Evolutionary conservation across 2,329 filamentous ascomycete species (phyloP).

Genomic region (Aspergillus sp.): DNA sequence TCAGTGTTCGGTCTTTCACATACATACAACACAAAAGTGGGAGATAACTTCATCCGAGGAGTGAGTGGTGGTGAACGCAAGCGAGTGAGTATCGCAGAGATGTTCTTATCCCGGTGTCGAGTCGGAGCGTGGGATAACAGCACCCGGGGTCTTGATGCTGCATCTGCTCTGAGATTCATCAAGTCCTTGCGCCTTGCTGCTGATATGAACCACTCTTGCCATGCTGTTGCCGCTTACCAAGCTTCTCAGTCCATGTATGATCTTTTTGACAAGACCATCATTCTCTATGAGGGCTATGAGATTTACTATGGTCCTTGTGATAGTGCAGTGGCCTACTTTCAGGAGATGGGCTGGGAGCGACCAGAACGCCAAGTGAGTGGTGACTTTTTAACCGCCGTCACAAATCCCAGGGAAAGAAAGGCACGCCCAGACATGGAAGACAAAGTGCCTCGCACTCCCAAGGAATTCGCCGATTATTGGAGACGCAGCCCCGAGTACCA

Average conservation of each 20-base stretch:
- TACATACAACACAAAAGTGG: conserved; percentile 44
- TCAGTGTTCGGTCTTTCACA: conserved; percentile 51
- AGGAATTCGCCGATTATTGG: conserved; percentile 60
- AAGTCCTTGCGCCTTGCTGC: conserved; percentile 45
- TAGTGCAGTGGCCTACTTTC: conserved; percentile 61
- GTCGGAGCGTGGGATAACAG: conserved; percentile 44
- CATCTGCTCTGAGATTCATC: conserved; percentile 53
- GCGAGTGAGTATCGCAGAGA: conserved; percentile 56
- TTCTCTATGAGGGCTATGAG: conserved; percentile 68
- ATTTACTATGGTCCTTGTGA: conserved; percentile 66
- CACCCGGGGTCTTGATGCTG: conserved; percentile 46
- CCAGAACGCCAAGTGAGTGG: conserved; percentile 62
- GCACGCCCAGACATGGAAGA: conserved; percentile 54
- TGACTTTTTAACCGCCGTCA: conserved; percentile 66
- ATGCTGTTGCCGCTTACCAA: conserved; percentile 51
- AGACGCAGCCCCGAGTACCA: conserved; percentile 46
- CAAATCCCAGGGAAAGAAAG: conserved; percentile 57
- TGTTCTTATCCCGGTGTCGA: conserved; percentile 41
- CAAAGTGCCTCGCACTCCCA: conserved; percentile 60
- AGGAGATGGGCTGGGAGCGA: conserved; percentile 64
- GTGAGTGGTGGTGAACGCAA: conserved; percentile 58
- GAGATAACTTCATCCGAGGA: conserved; percentile 53
- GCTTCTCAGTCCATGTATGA: conserved; percentile 44
- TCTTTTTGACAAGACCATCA: conserved; percentile 64
- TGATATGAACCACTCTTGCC: conserved; percentile 43